Evolutionary conservation across 768 basidiomycete species (phyloP).

Genomic region (Psilocybe cubensis): DNA sequence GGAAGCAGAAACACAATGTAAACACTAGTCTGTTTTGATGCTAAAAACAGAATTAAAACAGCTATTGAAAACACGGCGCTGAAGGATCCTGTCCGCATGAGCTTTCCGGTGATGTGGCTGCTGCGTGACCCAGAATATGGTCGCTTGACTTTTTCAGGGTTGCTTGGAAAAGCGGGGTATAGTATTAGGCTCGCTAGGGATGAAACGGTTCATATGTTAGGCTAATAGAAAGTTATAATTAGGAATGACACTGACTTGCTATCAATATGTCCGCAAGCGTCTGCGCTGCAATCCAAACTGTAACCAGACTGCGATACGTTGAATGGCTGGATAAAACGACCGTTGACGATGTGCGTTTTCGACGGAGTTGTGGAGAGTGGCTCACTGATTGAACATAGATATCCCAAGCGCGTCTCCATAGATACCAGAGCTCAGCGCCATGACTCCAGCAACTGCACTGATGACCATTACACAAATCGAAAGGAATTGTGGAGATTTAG

Average conservation of each 20-base stretch:
- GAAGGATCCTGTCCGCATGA: slow-evolving; percentile 38
- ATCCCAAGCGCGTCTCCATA: background rate
- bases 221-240: background rate
- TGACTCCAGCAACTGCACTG: background rate
- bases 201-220: background rate
- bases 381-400: background rate
- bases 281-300: background rate
- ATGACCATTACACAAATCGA: background rate
- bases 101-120: background rate
- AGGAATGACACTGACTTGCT: background rate
- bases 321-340: background rate
- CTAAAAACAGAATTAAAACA: slow-evolving; percentile 32
- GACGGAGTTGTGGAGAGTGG: slow-evolving; percentile 17
- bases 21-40: slow-evolving; percentile 29
- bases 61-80: slow-evolving; percentile 38
- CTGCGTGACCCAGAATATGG: background rate
- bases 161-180: background rate
- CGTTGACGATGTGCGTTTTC: background rate
- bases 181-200: background rate
- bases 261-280: background rate
- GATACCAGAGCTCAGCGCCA: background rate
- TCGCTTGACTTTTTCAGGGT: background rate
- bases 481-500: background rate
- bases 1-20: slow-evolving; percentile 36
- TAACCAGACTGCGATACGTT: background rate